Base-by-base conservation (phyloP, 2,329 filamentous ascomycete species). In the Trichocomaceae sp. region DNA sequence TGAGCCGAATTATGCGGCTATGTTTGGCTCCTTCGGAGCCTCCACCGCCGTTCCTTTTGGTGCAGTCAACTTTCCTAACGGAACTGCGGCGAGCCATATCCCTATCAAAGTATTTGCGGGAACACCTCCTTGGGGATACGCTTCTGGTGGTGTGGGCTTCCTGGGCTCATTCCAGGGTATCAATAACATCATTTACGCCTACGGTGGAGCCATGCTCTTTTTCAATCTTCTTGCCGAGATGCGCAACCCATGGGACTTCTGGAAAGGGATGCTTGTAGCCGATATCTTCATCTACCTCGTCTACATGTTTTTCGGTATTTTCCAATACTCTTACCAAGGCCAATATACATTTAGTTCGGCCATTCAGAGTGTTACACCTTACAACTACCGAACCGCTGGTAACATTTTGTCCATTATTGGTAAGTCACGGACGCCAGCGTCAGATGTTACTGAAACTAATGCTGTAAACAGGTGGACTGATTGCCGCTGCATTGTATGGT, bases 151-250 rank as follows among this genome's bases (percentile, higher is more conserved):
- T 3, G 70, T 66, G 29, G 69, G 75, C 22, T 64, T 81, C 51
- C 77, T 76, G 54, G 77, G 77, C 23, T 66, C 79, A 41, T 77
- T 79, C 64, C 76, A 79, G 49, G 77, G 75, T n/a, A 35, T 35
- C 31, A 35, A 35, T 15, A 35, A 35, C 9, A 35, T 35, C 31
- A 79, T 83, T 6, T 81, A 78, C 52, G 75, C 79, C 0, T 84
- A 83, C 58, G 79, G 79, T 23, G 81, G 81, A 2, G 77, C 78
- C 2, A 76, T 80, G 64, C 31, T 35, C 9, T 35, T 35, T 35
- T 35, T 35, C 31, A 35, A 35, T 35, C 31, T 35, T 35, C 31
- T 35, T 13, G 31, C 31, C 13, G 31, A 79, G 58, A 79, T 79
- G 76, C 68, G 71, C 17, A 68, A 71, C n/a, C 76, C 77, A 8